Evolutionary conservation across 257 asterid genomes (phyloP).

Genomic region (Solanum neorickii): DNA sequence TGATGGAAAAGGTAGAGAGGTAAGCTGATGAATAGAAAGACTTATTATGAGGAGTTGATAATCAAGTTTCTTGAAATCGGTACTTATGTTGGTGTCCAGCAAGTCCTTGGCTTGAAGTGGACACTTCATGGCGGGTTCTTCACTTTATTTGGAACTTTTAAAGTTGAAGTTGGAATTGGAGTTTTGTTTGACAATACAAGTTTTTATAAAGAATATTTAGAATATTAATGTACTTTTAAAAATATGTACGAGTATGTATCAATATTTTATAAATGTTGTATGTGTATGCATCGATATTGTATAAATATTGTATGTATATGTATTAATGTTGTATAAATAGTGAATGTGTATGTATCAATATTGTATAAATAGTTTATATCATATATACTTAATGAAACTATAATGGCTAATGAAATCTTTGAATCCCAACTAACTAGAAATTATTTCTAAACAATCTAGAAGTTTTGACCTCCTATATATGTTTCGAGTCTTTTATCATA

Average conservation of each 20-base stretch:
- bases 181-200: background rate
- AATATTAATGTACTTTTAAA: background rate
- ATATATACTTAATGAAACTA: background rate
- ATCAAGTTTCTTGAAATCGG: background rate
- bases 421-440: no score
- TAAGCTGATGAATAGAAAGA: background rate
- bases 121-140: background rate
- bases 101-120: background rate
- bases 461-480: background rate
- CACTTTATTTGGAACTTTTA: background rate
- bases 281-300: no score
- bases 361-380: no score
- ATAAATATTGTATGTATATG: no score
- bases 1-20: background rate
- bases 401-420: background rate
- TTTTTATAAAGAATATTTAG: no score
- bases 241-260: background rate
- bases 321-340: no score
- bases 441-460: background rate
- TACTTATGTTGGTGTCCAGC: background rate
- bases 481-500: background rate
- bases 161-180: background rate
- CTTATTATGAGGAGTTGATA: background rate
- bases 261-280: no score
- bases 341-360: no score